Evolutionary conservation across 805 yeast genomes (phyloP).

Genomic region (Cyberlindnera lachancei): DNA sequence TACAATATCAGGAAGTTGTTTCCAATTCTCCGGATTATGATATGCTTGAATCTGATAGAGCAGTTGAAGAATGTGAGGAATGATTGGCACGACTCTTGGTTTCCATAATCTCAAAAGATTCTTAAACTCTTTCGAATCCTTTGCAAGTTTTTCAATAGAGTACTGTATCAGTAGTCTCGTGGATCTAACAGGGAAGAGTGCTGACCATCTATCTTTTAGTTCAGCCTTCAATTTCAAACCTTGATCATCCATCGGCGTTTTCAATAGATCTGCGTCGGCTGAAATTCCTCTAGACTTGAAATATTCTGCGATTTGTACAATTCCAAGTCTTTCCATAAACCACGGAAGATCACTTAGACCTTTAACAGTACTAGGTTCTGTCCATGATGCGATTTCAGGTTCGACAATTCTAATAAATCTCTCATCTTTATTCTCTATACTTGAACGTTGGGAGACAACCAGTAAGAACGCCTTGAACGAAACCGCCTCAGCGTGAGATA

Average conservation of each 20-base stretch:
- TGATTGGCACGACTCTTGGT: conserved; percentile 84
- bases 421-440: conserved; percentile 64
- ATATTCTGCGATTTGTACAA: conserved; percentile 87
- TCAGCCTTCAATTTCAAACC: conserved; percentile 72
- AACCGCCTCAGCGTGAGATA: conserved; percentile 86
- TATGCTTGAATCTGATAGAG: conserved; percentile 89
- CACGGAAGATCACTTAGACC: conserved; percentile 87
- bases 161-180: conserved; percentile 93
- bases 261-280: conserved; percentile 64
- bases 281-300: conserved; percentile 77
- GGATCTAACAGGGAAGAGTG: conserved; percentile 90
- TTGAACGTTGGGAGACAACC: conserved; percentile 84
- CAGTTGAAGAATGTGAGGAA: conserved; percentile 84
- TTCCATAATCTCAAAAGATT: conserved; percentile 72
- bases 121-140: conserved; percentile 66
- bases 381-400: conserved; percentile 90
- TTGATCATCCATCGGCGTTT: conserved; percentile 82
- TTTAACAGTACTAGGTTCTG: conserved; percentile 82
- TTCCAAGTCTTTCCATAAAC: conserved; percentile 97
- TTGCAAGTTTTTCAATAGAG: conserved; percentile 84
- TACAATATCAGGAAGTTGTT: conserved; percentile 77
- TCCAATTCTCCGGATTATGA: conserved; percentile 92
- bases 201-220: conserved; percentile 86
- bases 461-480: conserved; percentile 87
- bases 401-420: conserved; percentile 85